Evolutionary conservation across 2,329 filamentous ascomycete genomes (phyloP).

Genomic region (Arthrobotrys pseudoclavata): DNA sequence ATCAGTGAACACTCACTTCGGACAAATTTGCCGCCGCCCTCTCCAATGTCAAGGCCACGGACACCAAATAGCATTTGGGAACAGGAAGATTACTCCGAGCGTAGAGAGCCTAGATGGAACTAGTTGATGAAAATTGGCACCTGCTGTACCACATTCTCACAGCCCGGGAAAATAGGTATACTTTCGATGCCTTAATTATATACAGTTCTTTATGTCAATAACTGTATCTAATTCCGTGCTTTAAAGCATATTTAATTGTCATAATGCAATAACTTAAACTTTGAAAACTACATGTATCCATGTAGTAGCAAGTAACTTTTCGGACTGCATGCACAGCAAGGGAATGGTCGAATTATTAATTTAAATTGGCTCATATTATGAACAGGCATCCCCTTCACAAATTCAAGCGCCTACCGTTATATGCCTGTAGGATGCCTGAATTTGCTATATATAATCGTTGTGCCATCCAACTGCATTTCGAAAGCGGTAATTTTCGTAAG

Average conservation of each 20-base stretch:
- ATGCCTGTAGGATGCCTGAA: background rate
- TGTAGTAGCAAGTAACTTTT: background rate
- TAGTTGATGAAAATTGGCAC: background rate
- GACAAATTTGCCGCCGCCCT: background rate
- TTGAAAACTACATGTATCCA: background rate
- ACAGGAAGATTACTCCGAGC: conserved; percentile 6
- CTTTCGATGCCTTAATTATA: background rate
- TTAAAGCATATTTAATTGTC: background rate
- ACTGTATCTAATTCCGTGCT: background rate
- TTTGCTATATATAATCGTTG: background rate
- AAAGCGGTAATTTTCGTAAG: background rate
- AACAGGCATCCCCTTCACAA: background rate
- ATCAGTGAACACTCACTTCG: conserved; percentile 10
- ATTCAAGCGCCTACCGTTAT: background rate
- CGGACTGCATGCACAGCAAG: background rate
- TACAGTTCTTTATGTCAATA: background rate
- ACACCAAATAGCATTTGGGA: conserved; percentile 18
- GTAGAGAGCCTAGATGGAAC: background rate
- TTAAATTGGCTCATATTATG: background rate
- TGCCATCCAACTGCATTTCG: background rate
- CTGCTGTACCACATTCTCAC: background rate
- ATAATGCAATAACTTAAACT: background rate
- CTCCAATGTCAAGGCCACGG: conserved; percentile 1
- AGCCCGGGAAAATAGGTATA: background rate
- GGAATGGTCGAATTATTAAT: background rate